These are phyloP conservation scores for Adenanthera pavonina DNA, from an alignment of 306 rosid genomes.

Conservation along the genomic window DNA sequence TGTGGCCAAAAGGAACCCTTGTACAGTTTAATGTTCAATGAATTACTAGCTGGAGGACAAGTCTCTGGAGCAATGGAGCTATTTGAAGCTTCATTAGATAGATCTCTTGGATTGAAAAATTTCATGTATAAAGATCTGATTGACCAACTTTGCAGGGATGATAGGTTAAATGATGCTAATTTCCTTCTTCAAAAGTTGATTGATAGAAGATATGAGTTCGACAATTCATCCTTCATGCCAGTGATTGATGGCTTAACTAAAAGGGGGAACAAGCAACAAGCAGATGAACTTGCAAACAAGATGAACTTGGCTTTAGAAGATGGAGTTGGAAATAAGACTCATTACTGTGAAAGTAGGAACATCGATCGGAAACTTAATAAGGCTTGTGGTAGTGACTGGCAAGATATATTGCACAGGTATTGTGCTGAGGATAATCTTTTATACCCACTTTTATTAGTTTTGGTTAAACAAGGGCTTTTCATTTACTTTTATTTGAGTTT, in stretches of 20 bases:
- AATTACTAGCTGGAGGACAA: too few species aligned
- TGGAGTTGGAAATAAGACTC: constrained; percentile 45
- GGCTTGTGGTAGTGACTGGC: constrained; percentile 64
- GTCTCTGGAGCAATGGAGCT: too few species aligned
- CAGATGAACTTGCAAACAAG: constrained; percentile 71
- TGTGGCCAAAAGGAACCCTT: constrained; percentile 81
- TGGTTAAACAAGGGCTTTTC: neutral
- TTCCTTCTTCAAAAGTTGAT: constrained; percentile 65
- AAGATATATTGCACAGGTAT: constrained; percentile 80
- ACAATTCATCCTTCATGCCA: too few species aligned
- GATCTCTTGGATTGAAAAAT: too few species aligned
- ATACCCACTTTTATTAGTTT: constrained; percentile 16
- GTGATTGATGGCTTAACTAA: too few species aligned
- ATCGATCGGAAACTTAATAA: constrained; percentile 46
- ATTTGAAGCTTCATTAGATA: too few species aligned
- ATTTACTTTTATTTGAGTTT: neutral
- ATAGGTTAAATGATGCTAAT: constrained; percentile 75
- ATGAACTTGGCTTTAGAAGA: constrained; percentile 78
- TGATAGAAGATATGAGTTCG: constrained; percentile 49
- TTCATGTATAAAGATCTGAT: constrained; percentile 48
- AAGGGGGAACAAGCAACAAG: constrained; percentile 26
- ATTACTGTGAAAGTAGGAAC: constrained; percentile 40
- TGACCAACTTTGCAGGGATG: constrained; percentile 70
- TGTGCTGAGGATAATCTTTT: constrained; percentile 16
- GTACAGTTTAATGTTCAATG: constrained; percentile 69